phyloP scores from a whole-genome alignment of 345 rosid species.

The Aethionema arabicum region DNA sequence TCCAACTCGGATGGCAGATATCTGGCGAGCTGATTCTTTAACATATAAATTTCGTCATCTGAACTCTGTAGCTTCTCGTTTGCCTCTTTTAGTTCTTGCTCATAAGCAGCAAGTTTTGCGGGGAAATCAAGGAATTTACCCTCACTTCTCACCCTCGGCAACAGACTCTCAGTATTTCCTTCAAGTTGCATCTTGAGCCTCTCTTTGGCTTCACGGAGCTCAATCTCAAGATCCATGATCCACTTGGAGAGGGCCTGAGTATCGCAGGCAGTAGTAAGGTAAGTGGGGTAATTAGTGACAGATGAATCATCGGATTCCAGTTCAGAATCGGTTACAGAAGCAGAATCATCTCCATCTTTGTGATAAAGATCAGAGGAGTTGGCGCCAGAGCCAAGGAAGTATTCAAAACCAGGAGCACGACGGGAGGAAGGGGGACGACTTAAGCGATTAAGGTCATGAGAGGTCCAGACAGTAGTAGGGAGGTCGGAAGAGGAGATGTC shows the following conservation, averaged over 20 bases:
- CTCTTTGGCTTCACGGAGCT: slow-evolving; percentile 58
- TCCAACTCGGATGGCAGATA: slow-evolving; percentile 34
- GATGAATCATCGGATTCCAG: slow-evolving; percentile 73
- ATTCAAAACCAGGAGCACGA: slow-evolving; percentile 65
- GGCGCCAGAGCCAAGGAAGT: slow-evolving; percentile 64
- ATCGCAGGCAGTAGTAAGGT: slow-evolving; percentile 45
- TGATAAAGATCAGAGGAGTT: slow-evolving; percentile 48
- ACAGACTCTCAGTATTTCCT: slow-evolving; percentile 44
- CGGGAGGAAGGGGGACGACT: slow-evolving; percentile 49
- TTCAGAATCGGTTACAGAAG: slow-evolving; percentile 67
- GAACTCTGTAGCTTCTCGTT: slow-evolving; percentile 50
- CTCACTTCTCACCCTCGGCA: slow-evolving; percentile 36
- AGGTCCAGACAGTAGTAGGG: slow-evolving; percentile 36
- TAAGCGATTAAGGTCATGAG: slow-evolving; percentile 52
- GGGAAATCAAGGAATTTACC: slow-evolving; percentile 40
- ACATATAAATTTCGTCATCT: slow-evolving; percentile 49
- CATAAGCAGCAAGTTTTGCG: slow-evolving; percentile 47
- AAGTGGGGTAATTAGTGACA: slow-evolving; percentile 53
- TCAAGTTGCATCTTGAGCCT: slow-evolving; percentile 50
- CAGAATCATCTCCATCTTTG: slow-evolving; percentile 70
- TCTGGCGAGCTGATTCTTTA: slow-evolving; percentile 56
- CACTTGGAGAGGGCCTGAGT: slow-evolving; percentile 47
- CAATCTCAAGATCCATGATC: slow-evolving; percentile 57
- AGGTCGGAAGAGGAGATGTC: slow-evolving; percentile 45
- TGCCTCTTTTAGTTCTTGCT: slow-evolving; percentile 56